Evolutionary conservation across 805 yeast genomes (phyloP).

Genomic region (Candida palmyrensis): DNA sequence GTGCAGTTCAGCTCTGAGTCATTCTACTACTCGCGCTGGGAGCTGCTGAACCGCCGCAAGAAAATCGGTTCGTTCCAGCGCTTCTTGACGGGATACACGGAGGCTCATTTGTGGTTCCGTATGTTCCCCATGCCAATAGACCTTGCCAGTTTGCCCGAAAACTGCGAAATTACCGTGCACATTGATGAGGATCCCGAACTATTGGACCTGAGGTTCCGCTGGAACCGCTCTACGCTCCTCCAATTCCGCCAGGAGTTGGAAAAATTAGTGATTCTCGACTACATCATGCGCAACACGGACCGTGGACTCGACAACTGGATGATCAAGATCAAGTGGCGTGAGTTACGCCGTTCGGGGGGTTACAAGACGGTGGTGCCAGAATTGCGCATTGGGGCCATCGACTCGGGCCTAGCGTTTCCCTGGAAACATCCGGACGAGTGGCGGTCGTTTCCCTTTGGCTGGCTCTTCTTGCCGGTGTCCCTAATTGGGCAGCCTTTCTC

Average conservation of each 20-base stretch:
- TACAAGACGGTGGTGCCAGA: conserved; percentile 22
- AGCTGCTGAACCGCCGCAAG: conserved; percentile 26
- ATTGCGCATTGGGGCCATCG: conserved; percentile 64
- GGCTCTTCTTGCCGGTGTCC: conserved; percentile 63
- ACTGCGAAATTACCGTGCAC: conserved; percentile 14
- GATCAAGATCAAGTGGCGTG: conserved; percentile 50
- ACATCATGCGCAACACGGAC: conserved; percentile 71
- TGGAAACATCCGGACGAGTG: conserved; percentile 83
- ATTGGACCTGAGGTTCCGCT: conserved; percentile 28
- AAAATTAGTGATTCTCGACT: conserved; percentile 65
- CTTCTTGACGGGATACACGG: conserved; percentile 52
- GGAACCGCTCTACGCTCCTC: conserved; percentile 46
- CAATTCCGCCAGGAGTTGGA: conserved; percentile 61
- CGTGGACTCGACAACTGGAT: conserved; percentile 77
- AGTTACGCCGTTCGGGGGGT: conserved; percentile 6
- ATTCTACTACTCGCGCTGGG: conserved; percentile 52
- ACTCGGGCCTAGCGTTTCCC: conserved; percentile 70
- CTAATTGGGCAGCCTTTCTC: conserved; percentile 55
- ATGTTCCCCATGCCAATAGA: conserved; percentile 49
- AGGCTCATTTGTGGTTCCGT: conserved; percentile 56
- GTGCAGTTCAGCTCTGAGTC: conserved; percentile 43
- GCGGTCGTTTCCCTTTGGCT: conserved; percentile 75
- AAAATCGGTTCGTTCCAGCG: conserved; percentile 68
- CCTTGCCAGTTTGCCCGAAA: conserved; percentile 7
- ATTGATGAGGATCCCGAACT: conserved; percentile 7